Base-by-base conservation (phyloP, 2,329 filamentous ascomycete species). In the Cordyceps tenuipes region DNA sequence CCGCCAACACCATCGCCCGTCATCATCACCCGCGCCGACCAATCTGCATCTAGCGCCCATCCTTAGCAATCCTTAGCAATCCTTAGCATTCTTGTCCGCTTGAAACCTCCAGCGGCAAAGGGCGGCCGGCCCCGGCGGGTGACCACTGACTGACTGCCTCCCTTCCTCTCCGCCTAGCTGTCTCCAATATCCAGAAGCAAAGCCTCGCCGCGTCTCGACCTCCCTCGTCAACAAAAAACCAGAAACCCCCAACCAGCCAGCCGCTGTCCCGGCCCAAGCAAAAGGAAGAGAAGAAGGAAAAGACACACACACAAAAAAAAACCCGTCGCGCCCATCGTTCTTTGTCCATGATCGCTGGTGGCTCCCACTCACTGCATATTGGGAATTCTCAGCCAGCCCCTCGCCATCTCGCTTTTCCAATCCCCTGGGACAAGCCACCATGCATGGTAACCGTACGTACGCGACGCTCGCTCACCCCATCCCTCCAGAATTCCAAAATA, bases 401-500 rank as follows among this genome's bases (percentile, higher is more conserved):
- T n/a, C 29, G 44, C 46, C 55, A 9, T 57, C 34, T 58, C 36
- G 23, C 47, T 48, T 54, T 23, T 26, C 52, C 15, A 39, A 49
- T 17, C 7, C 23, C 36, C 31, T 5, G 36, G 56, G 34, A 19
- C 34, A 58, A 58, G 56, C 56, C 47, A 59, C 48, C 56, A 59
- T 59, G 56, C 56, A 59, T 59, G 56, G 56, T 46, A 51, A 59
- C 56, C 48, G 56, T 59, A 58, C 39, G 56, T 26, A 48, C 47
- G n/a, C n/a, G 34, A 29, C 34, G 34, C 34, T 36, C 34, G 3
- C 29, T 29, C 29, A 29, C 29, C 7, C 23, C 23, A 23, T 34
- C 31, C 31, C 31, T 34, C 31, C 43, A 44, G 9, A n/a, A 19
- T 23, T 23, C 15, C 17, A 46, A 46, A n/a, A 17, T 17, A 44